Base-by-base conservation (phyloP, 2,329 filamentous ascomycete genomes). In the Aspergillus sp. region DNA sequence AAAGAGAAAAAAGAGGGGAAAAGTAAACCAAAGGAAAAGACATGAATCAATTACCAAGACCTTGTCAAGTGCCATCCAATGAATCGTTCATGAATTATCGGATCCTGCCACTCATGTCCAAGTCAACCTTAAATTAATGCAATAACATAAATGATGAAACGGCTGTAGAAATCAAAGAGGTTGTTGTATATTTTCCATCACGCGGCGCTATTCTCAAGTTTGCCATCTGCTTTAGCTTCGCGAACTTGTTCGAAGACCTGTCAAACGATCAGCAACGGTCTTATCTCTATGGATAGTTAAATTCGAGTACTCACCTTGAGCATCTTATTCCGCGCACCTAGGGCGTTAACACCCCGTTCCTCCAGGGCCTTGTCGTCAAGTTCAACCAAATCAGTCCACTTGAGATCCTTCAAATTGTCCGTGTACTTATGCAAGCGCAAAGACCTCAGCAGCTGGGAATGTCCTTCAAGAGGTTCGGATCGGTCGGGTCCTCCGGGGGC, bases 361-460 rank as follows among this genome's bases (percentile, higher is more conserved):
- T 97, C 91, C 53, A 98, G 75, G 42, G 88, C 90, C 63, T 90
- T 90, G 57, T 98, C 93, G 60, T 96, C 88, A 57, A 98, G 74
- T 67, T 93, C 86, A 50, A 98, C 75, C 57, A 98, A 72, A 45
- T 98, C 93, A 29, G 85, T 86, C 93, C 93, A 98, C 61, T 93
- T 89, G 76, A 97, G 81, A 62, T 97, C 91, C 72, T 97, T 98
- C 53, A 98, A 73, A 58, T 97, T 94, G 57, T 98, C 93, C 7
- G 93, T 98, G 71, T 98, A 98, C 75, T 98, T 98, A 77, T 98
- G 93, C 60, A 98, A 77, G 50, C 93, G 83, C 64, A 97, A 78
- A 67, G 89, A 96, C 65, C 93, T 83, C 60, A 98, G 79, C 93
- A 98, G 66, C 83, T 86, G 46, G 93, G 91, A 57, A 98, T 96